Base-by-base conservation (phyloP, 1,284 basidiomycete species). In the Boletus calvinii region DNA sequence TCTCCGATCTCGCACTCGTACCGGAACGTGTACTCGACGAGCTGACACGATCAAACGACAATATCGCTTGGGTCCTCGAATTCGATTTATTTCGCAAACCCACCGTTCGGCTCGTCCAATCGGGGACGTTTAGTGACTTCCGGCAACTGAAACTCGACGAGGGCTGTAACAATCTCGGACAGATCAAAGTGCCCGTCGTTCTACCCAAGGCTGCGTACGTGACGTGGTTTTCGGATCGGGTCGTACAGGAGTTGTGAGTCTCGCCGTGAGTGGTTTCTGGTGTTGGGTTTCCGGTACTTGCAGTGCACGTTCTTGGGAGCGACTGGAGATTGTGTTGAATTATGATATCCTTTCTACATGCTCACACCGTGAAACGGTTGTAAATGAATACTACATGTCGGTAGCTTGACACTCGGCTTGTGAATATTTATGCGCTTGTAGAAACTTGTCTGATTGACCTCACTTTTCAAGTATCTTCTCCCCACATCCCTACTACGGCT, bases 171-270 rank as follows among this genome's bases (percentile, higher is more conserved):
- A 53, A 45, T 17, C 2, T 53, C 6, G 55, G 55, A 6, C 59
- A 62, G 29, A n/a, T 62, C 43, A 62, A 60, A 30, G 52, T 62
- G 18, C 61, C 53, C 0, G 55, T 53, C 20, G 42, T 60, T n/a
- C 7, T 62, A 6, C 50, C 47, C 18, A 54, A 22, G 3, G 22
- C 22, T 22, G 22, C 22, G 22, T 22, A 22, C 22, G 22, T 22
- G 5, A 22, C 22, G 3, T 52, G 53, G 50, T 46, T 62, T n/a
- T 38, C 31, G 18, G 18, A 39, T n/a, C 51, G 48, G 26, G 58
- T 60, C 18, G 36, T 51, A 29, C 26, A 22, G 13, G 59, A 54
- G 22, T 12, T 48, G 18, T 54, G 22, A 22, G 22, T 22, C 22
- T 22, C 22, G 22, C 5, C 22, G 22, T 5, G 22, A 22, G 22